Percentiles rank a stretch among this genome's conserved stretches.
phyloP scores from a whole-genome alignment of 768 basidiomycete species.

The Boletus bicolor region DNA sequence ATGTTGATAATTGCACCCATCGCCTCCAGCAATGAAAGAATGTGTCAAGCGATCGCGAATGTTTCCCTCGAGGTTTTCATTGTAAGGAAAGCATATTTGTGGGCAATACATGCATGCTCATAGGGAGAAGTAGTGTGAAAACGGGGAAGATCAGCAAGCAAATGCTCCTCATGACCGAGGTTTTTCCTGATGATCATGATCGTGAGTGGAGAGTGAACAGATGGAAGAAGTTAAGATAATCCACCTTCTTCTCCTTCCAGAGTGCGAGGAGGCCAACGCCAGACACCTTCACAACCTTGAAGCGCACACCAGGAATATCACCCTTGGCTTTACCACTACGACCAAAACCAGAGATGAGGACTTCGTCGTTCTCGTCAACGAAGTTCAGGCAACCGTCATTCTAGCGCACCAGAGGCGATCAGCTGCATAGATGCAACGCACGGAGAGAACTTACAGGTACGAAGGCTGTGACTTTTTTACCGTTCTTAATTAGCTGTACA shows the following conservation, averaged over 20 bases:
- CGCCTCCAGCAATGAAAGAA: neutral
- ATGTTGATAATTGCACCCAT: constrained; percentile 13
- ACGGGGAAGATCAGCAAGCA: neutral
- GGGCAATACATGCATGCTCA: constrained; percentile 30
- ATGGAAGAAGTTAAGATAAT: constrained; percentile 21
- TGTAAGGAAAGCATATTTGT: constrained; percentile 17
- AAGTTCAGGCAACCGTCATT: constrained; percentile 98
- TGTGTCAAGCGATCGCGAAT: neutral
- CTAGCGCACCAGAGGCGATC: constrained; percentile 36
- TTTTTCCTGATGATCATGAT: constrained; percentile 53
- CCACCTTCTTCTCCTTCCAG: constrained; percentile 99
- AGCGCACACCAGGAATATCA: constrained; percentile 99
- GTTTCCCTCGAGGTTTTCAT: constrained; percentile 12
- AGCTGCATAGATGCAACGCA: neutral
- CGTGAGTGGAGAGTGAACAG: neutral
- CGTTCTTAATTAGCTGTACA: constrained; percentile 99
- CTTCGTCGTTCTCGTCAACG: constrained; percentile 99
- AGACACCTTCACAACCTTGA: constrained; percentile 99
- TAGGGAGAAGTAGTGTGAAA: constrained; percentile 13
- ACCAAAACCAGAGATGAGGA: constrained; percentile 99
- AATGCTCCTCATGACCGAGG: constrained; percentile 51
- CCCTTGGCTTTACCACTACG: constrained; percentile 99
- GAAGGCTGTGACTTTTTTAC: constrained; percentile 99
- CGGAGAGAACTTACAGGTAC: constrained; percentile 69
- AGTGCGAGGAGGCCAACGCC: constrained; percentile 97